Conservation (phyloP, 179 eudicot genomes). For the Patellifolia procumbens region DNA sequence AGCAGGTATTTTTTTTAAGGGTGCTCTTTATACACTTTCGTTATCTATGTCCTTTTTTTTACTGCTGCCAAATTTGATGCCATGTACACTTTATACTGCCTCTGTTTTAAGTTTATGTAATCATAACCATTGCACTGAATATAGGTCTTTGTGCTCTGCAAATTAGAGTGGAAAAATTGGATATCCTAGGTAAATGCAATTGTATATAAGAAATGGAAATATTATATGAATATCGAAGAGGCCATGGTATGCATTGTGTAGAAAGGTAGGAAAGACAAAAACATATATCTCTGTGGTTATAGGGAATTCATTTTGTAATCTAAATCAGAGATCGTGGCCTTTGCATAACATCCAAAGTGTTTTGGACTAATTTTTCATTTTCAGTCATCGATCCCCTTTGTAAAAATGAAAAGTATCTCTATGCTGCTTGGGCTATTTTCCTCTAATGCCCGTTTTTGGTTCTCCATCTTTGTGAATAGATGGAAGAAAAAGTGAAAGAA, state of each 20-base stretch:
- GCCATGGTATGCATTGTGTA: neutral
- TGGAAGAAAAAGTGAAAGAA: slow-evolving; percentile 99
- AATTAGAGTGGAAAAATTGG: neutral
- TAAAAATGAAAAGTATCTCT: neutral
- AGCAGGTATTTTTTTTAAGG: slow-evolving; percentile 54
- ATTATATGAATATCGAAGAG: neutral
- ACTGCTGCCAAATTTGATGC: slow-evolving; percentile 2
- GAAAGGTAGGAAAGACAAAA: neutral
- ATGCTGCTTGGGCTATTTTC: neutral
- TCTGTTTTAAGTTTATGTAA: neutral
- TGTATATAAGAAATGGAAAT: neutral
- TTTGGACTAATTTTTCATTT: neutral
- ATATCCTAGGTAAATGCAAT: neutral
- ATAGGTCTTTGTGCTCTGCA: neutral
- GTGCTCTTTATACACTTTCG: neutral
- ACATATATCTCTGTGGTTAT: neutral
- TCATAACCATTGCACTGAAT: neutral
- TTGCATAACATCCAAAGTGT: neutral
- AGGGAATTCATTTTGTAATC: neutral
- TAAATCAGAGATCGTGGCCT: slow-evolving; percentile 4
- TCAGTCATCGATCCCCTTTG: neutral
- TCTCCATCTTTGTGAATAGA: slow-evolving; percentile 39
- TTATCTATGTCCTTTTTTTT: neutral
- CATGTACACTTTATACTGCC: neutral
- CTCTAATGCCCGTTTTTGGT: neutral